Evolutionary conservation across 2,329 filamentous ascomycete species (phyloP), one percentile per base, ranked within the genome.

Genomic region (Magnaporthiopsis rhizophila): DNA sequence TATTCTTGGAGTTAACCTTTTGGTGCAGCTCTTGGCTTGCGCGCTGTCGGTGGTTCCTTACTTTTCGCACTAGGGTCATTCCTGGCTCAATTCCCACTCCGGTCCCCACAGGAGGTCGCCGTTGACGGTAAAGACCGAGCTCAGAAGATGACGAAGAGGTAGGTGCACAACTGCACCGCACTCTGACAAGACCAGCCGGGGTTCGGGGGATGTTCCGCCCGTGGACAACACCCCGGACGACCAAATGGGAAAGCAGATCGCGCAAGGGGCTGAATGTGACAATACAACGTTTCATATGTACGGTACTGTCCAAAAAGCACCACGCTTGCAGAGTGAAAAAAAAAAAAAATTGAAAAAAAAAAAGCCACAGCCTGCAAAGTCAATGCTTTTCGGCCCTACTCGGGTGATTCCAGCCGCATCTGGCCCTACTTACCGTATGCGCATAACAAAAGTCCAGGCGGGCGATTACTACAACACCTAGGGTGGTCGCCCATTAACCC

Each of bases 1-100:
- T 69, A 69, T 69, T 68, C 67, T 65, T 11, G 62, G 66, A 63
- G 63, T 65, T 69, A 69, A 68, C 62, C 65, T 69, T 68, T 69
- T 66, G 59, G 38, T 50, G 38, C 38, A 50, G 38, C 38, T 21
- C 38, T 21, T 50, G 38, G 38, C 38, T 21, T 50, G 38, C 38
- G 9, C 28, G 6, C 3, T 24, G 8, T 26, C 50, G 30, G 56
- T 50, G 24, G n/a, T 61, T 53, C 12, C 18, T 45, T 3, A 2
- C 5, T 18, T 15, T 18, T 18, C 13, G 13, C 38, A 21, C 38
- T 21, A 50, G 15, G 38, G 38, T 8, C 38, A 50, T 21, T 21
- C 38, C 38, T 18, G 15, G 38, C 38, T 50, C 38, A 13, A 7
- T 30, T 36, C 12, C 38, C 38, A 50, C 15, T 21, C 38, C 7